Evolutionary conservation across 805 yeast species (phyloP), one percentile per base, ranked within the genome.

Genomic region (Yamadazyma philogaea): DNA sequence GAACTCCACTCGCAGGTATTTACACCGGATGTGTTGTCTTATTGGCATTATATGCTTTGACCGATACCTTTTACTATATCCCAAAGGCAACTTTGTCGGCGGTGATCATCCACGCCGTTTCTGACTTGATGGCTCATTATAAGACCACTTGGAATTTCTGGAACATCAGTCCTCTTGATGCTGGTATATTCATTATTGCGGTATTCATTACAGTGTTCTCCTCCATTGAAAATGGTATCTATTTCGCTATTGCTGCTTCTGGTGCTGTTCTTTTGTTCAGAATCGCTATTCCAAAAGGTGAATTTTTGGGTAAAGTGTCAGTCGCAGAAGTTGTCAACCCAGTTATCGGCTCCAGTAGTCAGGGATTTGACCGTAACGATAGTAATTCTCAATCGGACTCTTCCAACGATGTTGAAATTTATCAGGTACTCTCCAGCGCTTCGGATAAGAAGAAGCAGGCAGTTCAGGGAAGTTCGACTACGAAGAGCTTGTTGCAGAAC

Each of bases 1-100:
- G 89, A 59, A 90, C 97, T 16, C 97, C 97, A 27, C 70, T 90
- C 47, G 95, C 96, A 34, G 96, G 96, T 68, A 74, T 88, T 32
- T 85, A 82, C 64, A 86, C 96, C 10, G 97, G 96, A 59, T 79
- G 78, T 34, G 89, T 91, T 64, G 97, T 90, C 19, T 66, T 90
- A 48, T 69, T 90, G 49, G 96, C 97, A 2, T 73, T 90, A 49
- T 90, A 89, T 63, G 81, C 85, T 46, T 75, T 90, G 55, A 89
- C 96, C 5, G 73, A 72, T 44, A 84, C 95, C 5, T 90, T 90
- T 70, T 87, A 75, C 68, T 90, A 77, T 68, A 90, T 90, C 63
- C 96, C 97, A 39, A 87, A 86, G 53, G 96, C 96, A 7, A 81
- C 91, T 2, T 72, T 90, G 43, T 73, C 82, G 49, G 96, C 96